Conservation (phyloP, 768 basidiomycete genomes). For the Ramaria sp. region DNA sequence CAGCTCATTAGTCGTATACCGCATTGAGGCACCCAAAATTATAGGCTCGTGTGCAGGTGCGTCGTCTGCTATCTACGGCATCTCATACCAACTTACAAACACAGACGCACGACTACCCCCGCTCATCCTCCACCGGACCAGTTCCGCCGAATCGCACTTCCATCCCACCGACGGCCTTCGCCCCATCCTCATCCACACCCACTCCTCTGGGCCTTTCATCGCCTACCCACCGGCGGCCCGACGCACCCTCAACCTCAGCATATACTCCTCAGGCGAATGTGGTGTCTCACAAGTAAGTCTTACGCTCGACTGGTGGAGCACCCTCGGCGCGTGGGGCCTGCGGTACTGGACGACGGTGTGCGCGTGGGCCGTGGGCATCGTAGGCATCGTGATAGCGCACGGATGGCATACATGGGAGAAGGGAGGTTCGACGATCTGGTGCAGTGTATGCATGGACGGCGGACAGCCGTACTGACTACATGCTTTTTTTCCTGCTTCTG, state of each 20-base stretch:
- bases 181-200: constrained; percentile 53
- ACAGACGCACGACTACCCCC: constrained; percentile 50
- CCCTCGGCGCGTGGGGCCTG: constrained; percentile 56
- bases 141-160: constrained; percentile 56
- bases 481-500: background rate
- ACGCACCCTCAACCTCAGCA: constrained; percentile 39
- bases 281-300: constrained; percentile 33
- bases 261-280: constrained; percentile 56
- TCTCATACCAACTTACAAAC: background rate
- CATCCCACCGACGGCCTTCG: constrained; percentile 37
- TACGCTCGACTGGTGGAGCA: constrained; percentile 60
- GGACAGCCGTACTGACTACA: background rate
- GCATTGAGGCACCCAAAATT: constrained; percentile 27
- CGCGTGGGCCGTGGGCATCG: constrained; percentile 68
- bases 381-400: constrained; percentile 43
- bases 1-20: constrained; percentile 58
- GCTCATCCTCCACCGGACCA: constrained; percentile 53
- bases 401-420: constrained; percentile 30
- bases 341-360: constrained; percentile 67
- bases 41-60: constrained; percentile 21
- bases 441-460: background rate
- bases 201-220: constrained; percentile 58
- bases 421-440: constrained; percentile 17
- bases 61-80: background rate
- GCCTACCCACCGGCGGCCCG: constrained; percentile 16